phyloP scores from a whole-genome alignment of 2,329 filamentous ascomycete genomes.

The Alternaria burnsii region DNA sequence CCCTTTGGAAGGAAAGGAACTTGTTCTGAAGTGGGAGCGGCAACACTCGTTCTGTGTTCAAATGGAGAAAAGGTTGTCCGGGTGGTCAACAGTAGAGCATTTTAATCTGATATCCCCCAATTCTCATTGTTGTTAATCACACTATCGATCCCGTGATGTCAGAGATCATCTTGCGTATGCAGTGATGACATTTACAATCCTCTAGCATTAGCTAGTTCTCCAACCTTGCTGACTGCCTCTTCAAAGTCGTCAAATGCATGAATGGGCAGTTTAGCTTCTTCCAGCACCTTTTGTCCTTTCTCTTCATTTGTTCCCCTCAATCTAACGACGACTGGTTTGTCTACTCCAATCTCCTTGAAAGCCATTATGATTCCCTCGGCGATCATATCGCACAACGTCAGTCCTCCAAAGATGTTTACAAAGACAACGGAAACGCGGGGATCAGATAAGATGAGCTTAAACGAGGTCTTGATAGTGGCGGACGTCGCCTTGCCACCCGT shows the following conservation, averaged over 20 bases:
- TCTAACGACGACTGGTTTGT: slow-evolving; percentile 75
- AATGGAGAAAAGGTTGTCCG: slow-evolving; percentile 3
- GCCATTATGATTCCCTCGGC: slow-evolving; percentile 77
- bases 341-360: slow-evolving; percentile 72
- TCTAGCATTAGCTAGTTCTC: slow-evolving; percentile 36
- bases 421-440: slow-evolving; percentile 75
- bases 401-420: slow-evolving; percentile 74
- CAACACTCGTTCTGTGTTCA: slow-evolving; percentile 24
- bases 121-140: background rate
- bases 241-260: slow-evolving; percentile 79
- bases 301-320: slow-evolving; percentile 78
- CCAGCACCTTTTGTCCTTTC: slow-evolving; percentile 73
- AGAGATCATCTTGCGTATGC: background rate
- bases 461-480: slow-evolving; percentile 79
- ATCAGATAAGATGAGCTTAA: slow-evolving; percentile 77
- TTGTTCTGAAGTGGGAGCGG: slow-evolving; percentile 7
- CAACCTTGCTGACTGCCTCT: slow-evolving; percentile 62
- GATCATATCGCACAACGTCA: slow-evolving; percentile 83
- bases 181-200: background rate
- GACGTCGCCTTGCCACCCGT: slow-evolving; percentile 88
- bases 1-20: slow-evolving; percentile 12
- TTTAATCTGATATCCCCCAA: slow-evolving; percentile 31
- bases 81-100: slow-evolving; percentile 28
- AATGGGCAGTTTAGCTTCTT: slow-evolving; percentile 71
- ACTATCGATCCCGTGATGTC: background rate